These are phyloP conservation scores for Melanomma pulvis-pyrius DNA, from an alignment of 495 filamentous ascomycete genomes.

Conservation along the genomic window DNA sequence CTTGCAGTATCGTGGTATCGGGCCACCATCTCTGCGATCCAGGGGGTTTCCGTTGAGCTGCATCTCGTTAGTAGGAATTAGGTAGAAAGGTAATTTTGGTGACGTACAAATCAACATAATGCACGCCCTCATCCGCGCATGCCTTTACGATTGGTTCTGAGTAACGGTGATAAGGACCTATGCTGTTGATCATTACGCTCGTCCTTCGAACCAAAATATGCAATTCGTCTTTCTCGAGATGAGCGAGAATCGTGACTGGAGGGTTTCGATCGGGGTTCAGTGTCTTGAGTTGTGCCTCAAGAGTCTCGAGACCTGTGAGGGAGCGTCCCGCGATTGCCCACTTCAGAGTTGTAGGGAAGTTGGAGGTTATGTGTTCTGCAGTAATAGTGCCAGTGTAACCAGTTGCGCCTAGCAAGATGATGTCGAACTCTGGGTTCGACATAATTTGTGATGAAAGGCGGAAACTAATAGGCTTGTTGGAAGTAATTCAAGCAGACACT, in stretches of 20 bases:
- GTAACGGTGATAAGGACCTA: conserved; percentile 76
- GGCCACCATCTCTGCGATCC: conserved; percentile 73
- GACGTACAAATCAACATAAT: conserved; percentile 71
- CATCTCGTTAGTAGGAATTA: conserved; percentile 64
- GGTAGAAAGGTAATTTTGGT: background rate
- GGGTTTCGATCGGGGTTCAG: conserved; percentile 68
- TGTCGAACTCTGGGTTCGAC: conserved; percentile 62
- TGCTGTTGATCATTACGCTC: conserved; percentile 70
- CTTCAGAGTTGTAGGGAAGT: conserved; percentile 71
- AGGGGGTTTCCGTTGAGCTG: conserved; percentile 80
- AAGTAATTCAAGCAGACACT: too few relatives aligned
- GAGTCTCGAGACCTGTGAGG: conserved; percentile 61
- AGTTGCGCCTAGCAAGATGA: conserved; percentile 78
- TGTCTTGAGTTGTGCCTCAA: conserved; percentile 62
- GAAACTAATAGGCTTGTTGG: too few relatives aligned
- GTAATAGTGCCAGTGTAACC: conserved; percentile 81
- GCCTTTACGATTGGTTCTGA: conserved; percentile 77
- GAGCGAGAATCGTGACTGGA: conserved; percentile 59
- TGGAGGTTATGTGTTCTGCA: conserved; percentile 70
- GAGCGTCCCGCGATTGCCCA: conserved; percentile 88
- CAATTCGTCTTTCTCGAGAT: conserved; percentile 61
- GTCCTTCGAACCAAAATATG: conserved; percentile 67
- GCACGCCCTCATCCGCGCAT: conserved; percentile 77
- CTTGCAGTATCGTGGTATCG: conserved; percentile 80
- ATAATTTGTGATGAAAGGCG: too few relatives aligned